These are phyloP conservation scores for Psilocybe sp. DNA, from an alignment of 768 basidiomycete genomes.

Conservation along the genomic window DNA sequence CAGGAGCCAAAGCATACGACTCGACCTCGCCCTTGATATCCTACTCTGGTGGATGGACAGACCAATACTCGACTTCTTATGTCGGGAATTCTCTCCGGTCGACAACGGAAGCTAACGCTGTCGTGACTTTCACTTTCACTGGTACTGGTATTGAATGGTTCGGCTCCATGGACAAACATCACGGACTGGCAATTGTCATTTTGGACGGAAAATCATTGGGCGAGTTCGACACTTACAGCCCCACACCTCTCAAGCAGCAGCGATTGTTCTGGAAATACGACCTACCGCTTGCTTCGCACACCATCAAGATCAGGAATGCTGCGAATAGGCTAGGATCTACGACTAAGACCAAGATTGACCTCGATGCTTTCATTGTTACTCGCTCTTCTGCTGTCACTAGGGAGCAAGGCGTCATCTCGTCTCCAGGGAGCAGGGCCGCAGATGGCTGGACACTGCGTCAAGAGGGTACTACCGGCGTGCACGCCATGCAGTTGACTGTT, in stretches of 20 bases:
- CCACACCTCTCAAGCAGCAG: conserved; percentile 46
- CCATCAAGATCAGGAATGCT: conserved; percentile 59
- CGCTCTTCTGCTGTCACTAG: conserved; percentile 14
- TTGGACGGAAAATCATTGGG: conserved; percentile 51
- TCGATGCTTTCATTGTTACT: conserved; percentile 71
- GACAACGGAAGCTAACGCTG: conserved; percentile 47
- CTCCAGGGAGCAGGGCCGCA: background rate
- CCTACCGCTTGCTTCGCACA: conserved; percentile 51
- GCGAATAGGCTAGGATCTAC: conserved; percentile 38
- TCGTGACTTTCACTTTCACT: conserved; percentile 56
- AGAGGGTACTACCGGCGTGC: conserved; percentile 69
- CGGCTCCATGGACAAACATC: conserved; percentile 50
- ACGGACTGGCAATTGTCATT: conserved; percentile 56
- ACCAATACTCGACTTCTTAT: conserved; percentile 49
- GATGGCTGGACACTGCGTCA: conserved; percentile 56
- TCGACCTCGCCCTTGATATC: conserved; percentile 66
- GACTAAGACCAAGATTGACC: conserved; percentile 37
- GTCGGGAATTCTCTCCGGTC: conserved; percentile 47
- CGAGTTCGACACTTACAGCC: conserved; percentile 44
- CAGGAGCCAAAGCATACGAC: conserved; percentile 68
- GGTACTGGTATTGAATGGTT: conserved; percentile 82
- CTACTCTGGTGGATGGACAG: conserved; percentile 60
- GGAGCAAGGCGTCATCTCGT: background rate
- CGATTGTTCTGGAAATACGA: conserved; percentile 61
- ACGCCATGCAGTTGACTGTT: conserved; percentile 74